Evolutionary conservation across 352 stramenopile species (phyloP).

Genomic region (Pythium scleroteichum): DNA sequence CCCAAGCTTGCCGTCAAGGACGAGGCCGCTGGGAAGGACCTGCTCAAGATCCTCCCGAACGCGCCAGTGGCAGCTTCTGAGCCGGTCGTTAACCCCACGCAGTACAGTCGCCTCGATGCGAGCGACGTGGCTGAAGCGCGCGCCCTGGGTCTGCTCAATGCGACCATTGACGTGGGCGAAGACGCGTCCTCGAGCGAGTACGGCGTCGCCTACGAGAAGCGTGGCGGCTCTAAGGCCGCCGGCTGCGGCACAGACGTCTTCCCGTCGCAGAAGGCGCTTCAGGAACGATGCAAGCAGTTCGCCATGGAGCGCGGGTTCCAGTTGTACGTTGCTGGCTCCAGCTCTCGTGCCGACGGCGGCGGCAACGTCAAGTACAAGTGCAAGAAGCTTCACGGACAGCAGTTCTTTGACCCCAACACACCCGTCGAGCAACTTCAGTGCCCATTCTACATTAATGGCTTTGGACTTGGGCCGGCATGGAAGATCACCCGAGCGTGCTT

Average conservation of each 20-base stretch:
- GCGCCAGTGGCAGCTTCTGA: conserved; percentile 11
- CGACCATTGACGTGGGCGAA: conserved; percentile 40
- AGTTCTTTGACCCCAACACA: conserved; percentile 68
- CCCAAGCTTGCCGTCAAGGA: conserved; percentile 10
- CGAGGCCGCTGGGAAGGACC: conserved; percentile 1
- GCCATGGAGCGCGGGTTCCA: conserved; percentile 77
- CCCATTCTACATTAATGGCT: conserved; percentile 84
- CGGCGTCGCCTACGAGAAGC: conserved; percentile 78
- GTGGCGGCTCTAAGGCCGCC: conserved; percentile 49
- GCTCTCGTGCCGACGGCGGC: conserved; percentile 61
- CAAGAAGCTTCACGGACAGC: conserved; percentile 80
- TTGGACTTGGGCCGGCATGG: conserved; percentile 60
- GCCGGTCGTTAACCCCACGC: conserved; percentile 3
- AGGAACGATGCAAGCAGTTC: conserved; percentile 81
- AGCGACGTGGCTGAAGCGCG: conserved; percentile 52
- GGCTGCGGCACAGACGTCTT: conserved; percentile 67
- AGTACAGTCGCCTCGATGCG: conserved; percentile 66
- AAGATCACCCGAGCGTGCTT: conserved; percentile 80
- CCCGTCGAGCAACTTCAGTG: conserved; percentile 54
- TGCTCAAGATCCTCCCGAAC: conserved; percentile 22
- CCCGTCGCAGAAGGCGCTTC: conserved; percentile 53
- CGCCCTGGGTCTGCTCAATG: conserved; percentile 49
- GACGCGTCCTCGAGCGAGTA: conserved; percentile 55
- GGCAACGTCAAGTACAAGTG: conserved; percentile 85
- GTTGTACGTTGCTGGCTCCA: conserved; percentile 64